These are phyloP conservation scores for Globisporangium ultimum DNA, from an alignment of 352 stramenopile species.

Conservation along the genomic window DNA sequence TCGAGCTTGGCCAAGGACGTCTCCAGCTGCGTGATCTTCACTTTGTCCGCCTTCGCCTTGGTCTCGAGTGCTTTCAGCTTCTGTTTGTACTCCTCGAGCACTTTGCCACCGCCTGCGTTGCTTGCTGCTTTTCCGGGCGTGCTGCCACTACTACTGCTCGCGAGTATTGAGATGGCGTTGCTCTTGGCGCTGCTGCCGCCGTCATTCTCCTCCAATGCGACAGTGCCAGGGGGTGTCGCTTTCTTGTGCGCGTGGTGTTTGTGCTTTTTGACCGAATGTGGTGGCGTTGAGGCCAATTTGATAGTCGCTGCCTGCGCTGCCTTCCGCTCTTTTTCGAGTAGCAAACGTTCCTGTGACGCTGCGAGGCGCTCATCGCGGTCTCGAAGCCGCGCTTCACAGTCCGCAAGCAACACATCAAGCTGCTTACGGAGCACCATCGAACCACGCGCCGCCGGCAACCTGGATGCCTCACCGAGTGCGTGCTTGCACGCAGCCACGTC, in stretches of 20 bases:
- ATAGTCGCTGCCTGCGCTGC: background rate
- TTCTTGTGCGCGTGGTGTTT: slow-evolving; percentile 13
- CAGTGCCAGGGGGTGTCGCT: slow-evolving; percentile 5
- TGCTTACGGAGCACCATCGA: slow-evolving; percentile 61
- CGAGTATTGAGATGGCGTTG: no score
- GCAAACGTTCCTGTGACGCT: slow-evolving; percentile 10
- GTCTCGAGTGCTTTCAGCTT: slow-evolving; percentile 71
- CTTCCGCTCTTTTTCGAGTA: slow-evolving; percentile 11
- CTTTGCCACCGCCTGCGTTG: slow-evolving; percentile 18
- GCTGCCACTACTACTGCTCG: background rate
- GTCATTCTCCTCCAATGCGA: background rate
- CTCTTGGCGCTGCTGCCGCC: slow-evolving; percentile 4
- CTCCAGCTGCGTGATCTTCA: slow-evolving; percentile 81
- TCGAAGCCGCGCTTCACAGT: slow-evolving; percentile 31
- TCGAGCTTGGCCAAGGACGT: slow-evolving; percentile 53
- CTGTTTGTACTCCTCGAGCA: slow-evolving; percentile 59
- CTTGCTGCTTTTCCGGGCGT: background rate
- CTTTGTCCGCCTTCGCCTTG: slow-evolving; percentile 59
- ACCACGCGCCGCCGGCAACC: slow-evolving; percentile 50
- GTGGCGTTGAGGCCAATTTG: slow-evolving; percentile 4
- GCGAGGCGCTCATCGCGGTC: slow-evolving; percentile 28
- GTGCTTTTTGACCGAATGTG: background rate
- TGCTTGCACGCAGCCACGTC: slow-evolving; percentile 28
- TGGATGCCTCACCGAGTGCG: slow-evolving; percentile 37
- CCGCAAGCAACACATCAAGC: slow-evolving; percentile 45